A percentile compares a stretch with the other conserved stretches of the same genome.
phyloP scores from a whole-genome alignment of 768 basidiomycete genomes.

The Galerina sulciceps region DNA sequence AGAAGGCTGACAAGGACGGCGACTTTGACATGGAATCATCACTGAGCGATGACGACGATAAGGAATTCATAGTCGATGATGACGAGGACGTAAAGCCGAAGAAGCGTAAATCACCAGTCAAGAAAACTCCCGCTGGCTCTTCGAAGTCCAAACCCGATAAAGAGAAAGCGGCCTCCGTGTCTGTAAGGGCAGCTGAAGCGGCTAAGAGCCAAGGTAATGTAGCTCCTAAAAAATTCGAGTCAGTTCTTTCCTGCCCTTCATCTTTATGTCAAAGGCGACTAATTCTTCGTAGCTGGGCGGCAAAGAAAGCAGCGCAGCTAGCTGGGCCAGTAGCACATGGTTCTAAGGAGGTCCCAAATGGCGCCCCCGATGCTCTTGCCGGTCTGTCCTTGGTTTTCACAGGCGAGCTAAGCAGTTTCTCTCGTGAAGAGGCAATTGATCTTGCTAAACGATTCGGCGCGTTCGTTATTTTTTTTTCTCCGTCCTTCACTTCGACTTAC shows the following conservation, averaged over 20 bases:
- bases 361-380: constrained; percentile 71
- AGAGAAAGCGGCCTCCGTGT: constrained; percentile 11
- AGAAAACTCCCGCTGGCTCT: constrained; percentile 23
- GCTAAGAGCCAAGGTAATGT: constrained; percentile 20
- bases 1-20: constrained; percentile 28
- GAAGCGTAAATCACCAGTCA: constrained; percentile 24
- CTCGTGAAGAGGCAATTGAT: constrained; percentile 85
- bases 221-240: constrained; percentile 32
- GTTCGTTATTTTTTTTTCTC: constrained; percentile 39
- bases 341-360: constrained; percentile 74
- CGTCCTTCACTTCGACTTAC: not conserved
- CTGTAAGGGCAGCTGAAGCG: constrained; percentile 18
- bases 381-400: constrained; percentile 96
- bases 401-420: constrained; percentile 85
- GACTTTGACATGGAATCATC: constrained; percentile 28
- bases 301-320: constrained; percentile 59
- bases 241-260: not conserved
- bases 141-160: constrained; percentile 22
- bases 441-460: constrained; percentile 93
- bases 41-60: constrained; percentile 18
- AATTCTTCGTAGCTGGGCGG: constrained; percentile 41
- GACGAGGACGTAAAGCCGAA: constrained; percentile 31
- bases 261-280: not conserved
- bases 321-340: constrained; percentile 70
- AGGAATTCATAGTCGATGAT: constrained; percentile 21